Conservation (phyloP, 257 asterid genomes). For the Eucommia ulmoides region DNA sequence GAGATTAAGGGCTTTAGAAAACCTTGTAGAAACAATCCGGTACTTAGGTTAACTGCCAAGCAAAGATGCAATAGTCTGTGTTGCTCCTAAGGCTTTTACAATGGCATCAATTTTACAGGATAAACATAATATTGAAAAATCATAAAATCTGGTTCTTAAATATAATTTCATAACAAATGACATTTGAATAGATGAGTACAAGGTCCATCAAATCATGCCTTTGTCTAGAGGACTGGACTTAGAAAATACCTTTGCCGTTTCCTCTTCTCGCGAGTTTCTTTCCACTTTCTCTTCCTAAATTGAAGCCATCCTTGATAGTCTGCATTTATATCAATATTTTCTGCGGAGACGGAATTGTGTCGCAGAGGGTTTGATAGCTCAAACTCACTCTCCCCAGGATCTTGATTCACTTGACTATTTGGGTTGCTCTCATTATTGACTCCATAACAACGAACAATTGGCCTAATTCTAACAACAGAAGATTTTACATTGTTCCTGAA, state of each 20-base stretch:
- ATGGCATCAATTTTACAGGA: too few species aligned
- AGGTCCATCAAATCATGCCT: not conserved
- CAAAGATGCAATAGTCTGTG: too few species aligned
- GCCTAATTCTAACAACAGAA: constrained; percentile 38
- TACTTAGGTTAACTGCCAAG: too few species aligned
- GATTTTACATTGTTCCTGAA: constrained; percentile 36
- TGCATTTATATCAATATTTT: constrained; percentile 45
- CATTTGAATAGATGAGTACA: not conserved
- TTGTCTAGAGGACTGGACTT: not conserved
- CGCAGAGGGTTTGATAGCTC: constrained; percentile 16
- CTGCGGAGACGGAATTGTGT: constrained; percentile 29
- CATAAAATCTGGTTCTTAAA: too few species aligned
- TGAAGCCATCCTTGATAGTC: constrained; percentile 96
- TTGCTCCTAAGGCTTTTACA: too few species aligned
- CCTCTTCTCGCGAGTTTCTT: constrained; percentile 62
- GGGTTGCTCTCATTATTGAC: constrained; percentile 28
- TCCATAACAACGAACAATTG: constrained; percentile 52
- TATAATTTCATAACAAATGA: too few species aligned
- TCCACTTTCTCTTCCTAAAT: constrained; percentile 89
- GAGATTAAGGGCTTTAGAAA: too few species aligned
- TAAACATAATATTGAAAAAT: not conserved
- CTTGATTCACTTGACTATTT: constrained; percentile 23
- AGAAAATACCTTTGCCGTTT: constrained; percentile 71
- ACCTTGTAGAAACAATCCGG: too few species aligned
- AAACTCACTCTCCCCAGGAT: constrained; percentile 19